Evolutionary conservation across 495 filamentous ascomycete genomes (phyloP), one percentile per base, ranked within the genome.

Genomic region (Cenococcum geophilum): DNA sequence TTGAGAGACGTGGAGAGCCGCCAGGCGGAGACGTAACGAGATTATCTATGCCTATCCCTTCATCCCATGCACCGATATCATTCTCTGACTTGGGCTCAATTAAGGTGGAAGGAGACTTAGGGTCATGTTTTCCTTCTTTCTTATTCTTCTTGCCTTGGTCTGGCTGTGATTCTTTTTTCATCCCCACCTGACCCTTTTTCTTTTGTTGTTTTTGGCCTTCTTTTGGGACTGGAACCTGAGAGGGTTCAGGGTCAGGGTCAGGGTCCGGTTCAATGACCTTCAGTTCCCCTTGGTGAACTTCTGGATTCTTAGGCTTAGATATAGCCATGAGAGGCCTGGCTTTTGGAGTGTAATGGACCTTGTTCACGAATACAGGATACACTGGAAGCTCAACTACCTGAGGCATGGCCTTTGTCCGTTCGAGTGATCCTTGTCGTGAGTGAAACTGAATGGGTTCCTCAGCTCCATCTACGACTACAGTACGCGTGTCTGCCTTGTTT

Each of bases 1-100:
- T 32, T 6, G 49, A 52, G 14, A 5, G 18, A n/a, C 18, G 20
- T 10, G 23, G 49, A 5, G 49, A 52, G 1, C 21, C 25, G n/a
- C 14, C 49, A 14, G 40, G 27, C 45, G 45, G 49, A 25, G 49
- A 52, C 21, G 25, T 52, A 32, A 52, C 49, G 8, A 52, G 49
- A 27, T 32, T 32, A 27, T 52, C 49, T 18, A 45, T 14, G 3
- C 40, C 40, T 18, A 45, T 45, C 14, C 25, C 49, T 23, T 27
- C 23, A 27, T 22, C 5, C 4, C 25, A 8, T 2, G 21, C 6
- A 32, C 16, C 49, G 14, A 16, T 10, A 52, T 23, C 49, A n/a
- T 32, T 14, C 14, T 4, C 40, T 10, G 18, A 10, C 18, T 45
- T 10, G 1, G 18, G 40, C 11, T 45, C 14, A 18, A 45, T 45